phyloP scores from a whole-genome alignment of 768 basidiomycete species.

The Lactifluus pinguis region DNA sequence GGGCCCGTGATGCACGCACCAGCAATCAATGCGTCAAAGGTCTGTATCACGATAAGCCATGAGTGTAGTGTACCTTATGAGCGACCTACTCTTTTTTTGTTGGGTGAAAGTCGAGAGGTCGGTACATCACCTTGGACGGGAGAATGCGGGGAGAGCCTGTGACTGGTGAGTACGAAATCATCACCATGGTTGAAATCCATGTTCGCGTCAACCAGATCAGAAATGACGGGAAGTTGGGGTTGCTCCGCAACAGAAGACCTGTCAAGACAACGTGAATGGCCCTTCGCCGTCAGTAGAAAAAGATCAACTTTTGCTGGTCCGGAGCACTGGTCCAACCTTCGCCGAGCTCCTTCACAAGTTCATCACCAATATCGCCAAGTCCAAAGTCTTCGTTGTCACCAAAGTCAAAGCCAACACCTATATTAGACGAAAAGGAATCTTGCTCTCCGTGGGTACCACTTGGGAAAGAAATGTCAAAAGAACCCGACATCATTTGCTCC shows the following conservation, averaged over 20 bases:
- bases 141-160: neutral
- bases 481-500: slow-evolving; percentile 54
- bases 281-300: neutral
- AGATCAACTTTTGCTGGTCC: slow-evolving; percentile 21
- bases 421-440: slow-evolving; percentile 48
- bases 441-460: slow-evolving; percentile 28
- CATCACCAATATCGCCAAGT: slow-evolving; percentile 56
- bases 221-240: slow-evolving; percentile 3
- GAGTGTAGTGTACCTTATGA: neutral
- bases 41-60: neutral
- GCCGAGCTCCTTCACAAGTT: slow-evolving; percentile 66
- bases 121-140: neutral
- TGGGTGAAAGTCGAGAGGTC: neutral
- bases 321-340: slow-evolving; percentile 47
- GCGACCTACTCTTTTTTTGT: slow-evolving; percentile 15
- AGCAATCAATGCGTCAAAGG: slow-evolving; percentile 3
- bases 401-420: slow-evolving; percentile 35
- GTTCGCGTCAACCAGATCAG: slow-evolving; percentile 19
- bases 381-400: slow-evolving; percentile 45
- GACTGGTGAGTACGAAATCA: slow-evolving; percentile 22
- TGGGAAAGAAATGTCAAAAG: slow-evolving; percentile 54
- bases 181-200: slow-evolving; percentile 21
- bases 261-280: neutral
- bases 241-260: slow-evolving; percentile 2
- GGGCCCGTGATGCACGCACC: neutral